phyloP scores from a whole-genome alignment of 805 yeast genomes.

The Saccharomycopsis guyanensis region DNA sequence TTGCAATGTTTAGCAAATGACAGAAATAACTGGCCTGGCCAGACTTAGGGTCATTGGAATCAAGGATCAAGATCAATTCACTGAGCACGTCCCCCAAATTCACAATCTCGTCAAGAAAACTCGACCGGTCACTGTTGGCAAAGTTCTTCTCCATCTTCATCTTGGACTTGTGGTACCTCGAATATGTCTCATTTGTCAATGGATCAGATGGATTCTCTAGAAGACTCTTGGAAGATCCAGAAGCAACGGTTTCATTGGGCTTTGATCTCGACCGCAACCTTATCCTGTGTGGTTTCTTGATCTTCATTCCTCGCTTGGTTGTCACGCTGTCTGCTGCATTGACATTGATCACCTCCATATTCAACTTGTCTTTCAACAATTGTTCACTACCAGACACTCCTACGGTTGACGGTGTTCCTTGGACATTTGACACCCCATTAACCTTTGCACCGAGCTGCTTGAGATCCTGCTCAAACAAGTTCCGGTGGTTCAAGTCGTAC shows the following conservation, averaged over 20 bases:
- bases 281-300: constrained; percentile 9
- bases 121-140: constrained; percentile 15
- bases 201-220: constrained; percentile 18
- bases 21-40: background rate
- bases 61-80: constrained; percentile 9
- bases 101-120: constrained; percentile 17
- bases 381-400: background rate
- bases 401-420: background rate
- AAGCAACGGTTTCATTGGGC: background rate
- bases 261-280: constrained; percentile 5
- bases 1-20: background rate
- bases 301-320: constrained; percentile 7
- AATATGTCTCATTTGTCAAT: constrained; percentile 4
- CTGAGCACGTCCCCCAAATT: constrained; percentile 3
- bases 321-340: constrained; percentile 5
- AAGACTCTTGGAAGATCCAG: background rate
- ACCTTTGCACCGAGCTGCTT: too few species aligned
- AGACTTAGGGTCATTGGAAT: background rate
- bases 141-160: constrained; percentile 20
- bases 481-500: background rate
- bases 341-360: background rate
- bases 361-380: constrained; percentile 6
- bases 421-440: background rate
- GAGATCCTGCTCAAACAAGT: background rate
- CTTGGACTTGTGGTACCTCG: constrained; percentile 19